phyloP scores from a whole-genome alignment of 495 filamentous ascomycete genomes.

The Hapsidospora chrysogenum region DNA sequence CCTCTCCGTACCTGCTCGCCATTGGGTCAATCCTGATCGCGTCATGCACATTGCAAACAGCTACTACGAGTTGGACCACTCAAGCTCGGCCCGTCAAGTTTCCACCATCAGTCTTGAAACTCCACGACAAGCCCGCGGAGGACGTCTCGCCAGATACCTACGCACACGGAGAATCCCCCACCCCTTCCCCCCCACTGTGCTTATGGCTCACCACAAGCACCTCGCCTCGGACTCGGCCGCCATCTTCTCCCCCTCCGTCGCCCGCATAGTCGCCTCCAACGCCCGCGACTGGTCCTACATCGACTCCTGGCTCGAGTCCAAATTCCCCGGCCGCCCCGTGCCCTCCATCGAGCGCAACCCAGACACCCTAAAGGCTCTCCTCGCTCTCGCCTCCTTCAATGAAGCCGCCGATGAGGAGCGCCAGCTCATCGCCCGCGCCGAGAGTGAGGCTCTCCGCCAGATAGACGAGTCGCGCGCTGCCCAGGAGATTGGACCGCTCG shows the following conservation, averaged over 20 bases:
- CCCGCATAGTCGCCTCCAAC: constrained; percentile 41
- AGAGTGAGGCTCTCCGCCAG: constrained; percentile 34
- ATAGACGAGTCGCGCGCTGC: constrained; percentile 24
- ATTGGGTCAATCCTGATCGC: no score
- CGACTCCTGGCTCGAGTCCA: constrained; percentile 60
- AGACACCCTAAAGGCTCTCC: constrained; percentile 61
- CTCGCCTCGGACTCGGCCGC: constrained; percentile 25
- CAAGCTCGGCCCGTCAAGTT: no score
- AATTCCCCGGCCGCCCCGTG: constrained; percentile 29
- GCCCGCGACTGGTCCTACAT: constrained; percentile 82
- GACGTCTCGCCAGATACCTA: no score
- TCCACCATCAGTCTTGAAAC: no score
- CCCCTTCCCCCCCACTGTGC: no score
- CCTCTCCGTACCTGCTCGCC: no score
- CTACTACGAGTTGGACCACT: no score
- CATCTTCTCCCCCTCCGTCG: constrained; percentile 57
- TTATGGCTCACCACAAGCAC: constrained; percentile 37
- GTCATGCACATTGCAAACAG: no score
- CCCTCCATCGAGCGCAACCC: constrained; percentile 70
- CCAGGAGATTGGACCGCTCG: constrained; percentile 15
- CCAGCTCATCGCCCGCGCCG: constrained; percentile 38
- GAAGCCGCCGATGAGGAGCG: constrained; percentile 69
- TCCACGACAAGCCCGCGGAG: no score
- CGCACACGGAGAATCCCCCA: no score
- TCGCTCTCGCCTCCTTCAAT: constrained; percentile 60